These are phyloP conservation scores for Gillenia trifoliata DNA, from an alignment of 306 rosid species.

Conservation along the genomic window DNA sequence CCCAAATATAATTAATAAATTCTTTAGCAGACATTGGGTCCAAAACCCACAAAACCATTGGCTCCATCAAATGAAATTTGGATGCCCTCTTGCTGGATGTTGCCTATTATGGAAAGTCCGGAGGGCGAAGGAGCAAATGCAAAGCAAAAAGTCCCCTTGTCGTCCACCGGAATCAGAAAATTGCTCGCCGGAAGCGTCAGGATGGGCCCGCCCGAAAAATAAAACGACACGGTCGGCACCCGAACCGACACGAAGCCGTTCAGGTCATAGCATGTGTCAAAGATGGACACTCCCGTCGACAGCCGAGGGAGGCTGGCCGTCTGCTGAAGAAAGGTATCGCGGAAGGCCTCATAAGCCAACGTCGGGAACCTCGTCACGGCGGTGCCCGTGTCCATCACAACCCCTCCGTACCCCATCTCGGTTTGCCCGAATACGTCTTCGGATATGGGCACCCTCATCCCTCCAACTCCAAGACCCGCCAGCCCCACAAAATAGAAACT, in stretches of 20 bases:
- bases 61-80: slow-evolving; percentile 77
- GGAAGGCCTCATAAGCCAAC: slow-evolving; percentile 50
- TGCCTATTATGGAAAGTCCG: slow-evolving; percentile 66
- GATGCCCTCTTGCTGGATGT: slow-evolving; percentile 87
- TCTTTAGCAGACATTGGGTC: slow-evolving; percentile 68
- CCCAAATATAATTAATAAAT: neutral
- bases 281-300: slow-evolving; percentile 50
- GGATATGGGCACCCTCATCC: slow-evolving; percentile 45
- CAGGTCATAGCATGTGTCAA: slow-evolving; percentile 72
- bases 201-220: slow-evolving; percentile 70
- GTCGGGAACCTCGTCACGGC: slow-evolving; percentile 81
- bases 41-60: slow-evolving; percentile 85
- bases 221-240: slow-evolving; percentile 82
- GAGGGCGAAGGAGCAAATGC: slow-evolving; percentile 63
- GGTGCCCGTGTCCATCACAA: slow-evolving; percentile 90
- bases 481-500: slow-evolving; percentile 74
- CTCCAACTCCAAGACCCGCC: slow-evolving; percentile 80
- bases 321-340: slow-evolving; percentile 53
- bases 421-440: slow-evolving; percentile 42
- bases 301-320: slow-evolving; percentile 68
- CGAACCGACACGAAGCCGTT: slow-evolving; percentile 74
- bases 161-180: slow-evolving; percentile 65
- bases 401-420: slow-evolving; percentile 66
- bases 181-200: slow-evolving; percentile 77
- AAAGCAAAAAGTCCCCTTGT: slow-evolving; percentile 69